Evolutionary conservation across 257 asterid genomes (phyloP), one percentile per base, ranked within the genome.

Genomic region (Solanum sejunctum): DNA sequence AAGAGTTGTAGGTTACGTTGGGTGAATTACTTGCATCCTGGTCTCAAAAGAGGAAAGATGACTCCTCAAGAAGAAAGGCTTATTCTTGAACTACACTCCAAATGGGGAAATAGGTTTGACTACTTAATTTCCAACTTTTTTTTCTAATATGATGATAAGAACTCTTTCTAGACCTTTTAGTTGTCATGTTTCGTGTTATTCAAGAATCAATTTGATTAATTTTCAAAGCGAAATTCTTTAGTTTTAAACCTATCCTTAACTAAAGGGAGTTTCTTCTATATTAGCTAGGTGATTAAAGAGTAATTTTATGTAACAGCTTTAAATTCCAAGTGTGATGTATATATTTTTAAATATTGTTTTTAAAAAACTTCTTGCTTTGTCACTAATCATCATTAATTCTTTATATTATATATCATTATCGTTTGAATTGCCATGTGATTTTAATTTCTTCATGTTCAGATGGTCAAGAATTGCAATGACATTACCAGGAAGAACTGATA

Each of bases 401-500:
- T 39, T 8, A 11, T 32, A 17, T 39, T 70, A n/a, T 15, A 15
- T 36, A 32, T 36, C 6, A 12, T 17, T 41, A 39, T 1, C 18
- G 1, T 10, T 18, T 4, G 45, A n/a, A 21, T 78, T 18, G 26
- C 1, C 21, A 8, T 13, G 26, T 78, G 26, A 47, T 51, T 78
- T 85, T 18, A 23, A 43, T 10, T 18, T 51, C 5, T 80, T 56
- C 13, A 36, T 61, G 13, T 83, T 84, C 83, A 95, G 99, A 88
- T 95, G 99, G 99, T 95, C 99, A 18, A 93, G 89, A 89, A 95
- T 95, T 84, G 99, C 99, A 7, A 88, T 93, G 45, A 95, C 94
- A 95, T 86, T 95, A 95, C 17, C 79, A 1, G 79, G 79, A 5
- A 70, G 79, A 41, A 70, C 79, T 39, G 79, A 70, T 7, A 70